Evolutionary conservation across 2,329 filamentous ascomycete species (phyloP).

Genomic region (Ascochyta rabiei): DNA sequence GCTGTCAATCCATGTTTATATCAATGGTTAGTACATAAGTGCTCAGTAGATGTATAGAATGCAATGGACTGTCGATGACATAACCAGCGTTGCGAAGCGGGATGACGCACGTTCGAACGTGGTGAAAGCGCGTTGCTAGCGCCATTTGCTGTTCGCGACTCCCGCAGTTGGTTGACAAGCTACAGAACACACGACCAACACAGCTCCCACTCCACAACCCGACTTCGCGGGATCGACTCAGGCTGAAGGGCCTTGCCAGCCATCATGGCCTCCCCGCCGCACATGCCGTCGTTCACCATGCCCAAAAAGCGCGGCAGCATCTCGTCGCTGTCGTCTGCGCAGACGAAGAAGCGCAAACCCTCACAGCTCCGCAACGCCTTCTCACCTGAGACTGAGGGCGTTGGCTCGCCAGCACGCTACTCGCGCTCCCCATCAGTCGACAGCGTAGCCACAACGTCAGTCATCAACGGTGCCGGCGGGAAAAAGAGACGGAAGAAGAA

Average conservation of each 20-base stretch:
- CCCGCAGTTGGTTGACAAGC: conserved; percentile 4
- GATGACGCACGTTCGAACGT: conserved; percentile 20
- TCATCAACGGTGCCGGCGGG: conserved; percentile 52
- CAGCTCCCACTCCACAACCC: neutral
- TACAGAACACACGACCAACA: neutral
- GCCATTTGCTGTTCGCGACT: conserved; percentile 21
- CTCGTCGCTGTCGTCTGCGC: conserved; percentile 54
- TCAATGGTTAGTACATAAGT: conserved; percentile 12
- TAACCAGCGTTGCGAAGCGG: conserved; percentile 25
- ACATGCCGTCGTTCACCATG: conserved; percentile 58
- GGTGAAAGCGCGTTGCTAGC: conserved; percentile 23
- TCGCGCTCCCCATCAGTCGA: conserved; percentile 71
- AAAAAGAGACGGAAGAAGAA: conserved; percentile 59
- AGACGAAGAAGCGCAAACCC: conserved; percentile 71
- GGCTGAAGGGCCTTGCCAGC: conserved; percentile 4
- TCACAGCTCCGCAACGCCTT: conserved; percentile 81
- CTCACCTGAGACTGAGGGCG: conserved; percentile 65
- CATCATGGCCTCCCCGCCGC: conserved; percentile 63
- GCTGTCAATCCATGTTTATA: neutral
- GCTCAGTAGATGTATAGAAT: conserved; percentile 18
- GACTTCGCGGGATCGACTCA: neutral
- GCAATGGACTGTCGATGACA: conserved; percentile 31
- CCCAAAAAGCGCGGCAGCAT: conserved; percentile 69
- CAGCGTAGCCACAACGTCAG: conserved; percentile 60
- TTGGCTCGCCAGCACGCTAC: conserved; percentile 59